phyloP scores from a whole-genome alignment of 306 rosid species.

The Senna siamea region DNA sequence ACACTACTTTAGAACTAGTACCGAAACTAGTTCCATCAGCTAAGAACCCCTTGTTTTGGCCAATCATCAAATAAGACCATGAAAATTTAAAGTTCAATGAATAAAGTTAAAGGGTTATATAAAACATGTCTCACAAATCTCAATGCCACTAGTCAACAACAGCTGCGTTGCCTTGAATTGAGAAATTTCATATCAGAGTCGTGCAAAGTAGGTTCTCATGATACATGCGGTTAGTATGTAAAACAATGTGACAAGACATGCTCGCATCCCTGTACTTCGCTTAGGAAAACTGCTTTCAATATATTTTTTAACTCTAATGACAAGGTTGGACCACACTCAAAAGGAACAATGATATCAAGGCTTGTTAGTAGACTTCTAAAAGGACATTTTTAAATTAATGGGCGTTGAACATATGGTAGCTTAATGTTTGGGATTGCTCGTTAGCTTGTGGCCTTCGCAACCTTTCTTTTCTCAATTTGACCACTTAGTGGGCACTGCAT shows the following conservation, averaged over 20 bases:
- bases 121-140: no score
- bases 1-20: neutral
- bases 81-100: neutral
- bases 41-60: no score
- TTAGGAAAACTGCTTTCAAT: conserved; percentile 16
- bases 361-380: conserved; percentile 43
- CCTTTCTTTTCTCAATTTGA: conserved; percentile 88
- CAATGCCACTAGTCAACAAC: neutral
- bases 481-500: conserved; percentile 55
- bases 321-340: neutral
- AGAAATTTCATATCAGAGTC: neutral
- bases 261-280: conserved; percentile 22
- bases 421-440: conserved; percentile 25
- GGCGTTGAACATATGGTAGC: neutral
- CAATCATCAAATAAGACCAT: neutral
- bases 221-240: conserved; percentile 7
- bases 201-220: neutral
- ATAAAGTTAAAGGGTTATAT: no score
- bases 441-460: conserved; percentile 80
- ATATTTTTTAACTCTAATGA: conserved; percentile 33
- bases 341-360: neutral
- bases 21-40: neutral
- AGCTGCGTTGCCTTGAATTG: neutral
- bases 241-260: conserved; percentile 31
- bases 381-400: conserved; percentile 9